Base-by-base conservation (phyloP, 345 rosid genomes). In the Linum trigynum region DNA sequence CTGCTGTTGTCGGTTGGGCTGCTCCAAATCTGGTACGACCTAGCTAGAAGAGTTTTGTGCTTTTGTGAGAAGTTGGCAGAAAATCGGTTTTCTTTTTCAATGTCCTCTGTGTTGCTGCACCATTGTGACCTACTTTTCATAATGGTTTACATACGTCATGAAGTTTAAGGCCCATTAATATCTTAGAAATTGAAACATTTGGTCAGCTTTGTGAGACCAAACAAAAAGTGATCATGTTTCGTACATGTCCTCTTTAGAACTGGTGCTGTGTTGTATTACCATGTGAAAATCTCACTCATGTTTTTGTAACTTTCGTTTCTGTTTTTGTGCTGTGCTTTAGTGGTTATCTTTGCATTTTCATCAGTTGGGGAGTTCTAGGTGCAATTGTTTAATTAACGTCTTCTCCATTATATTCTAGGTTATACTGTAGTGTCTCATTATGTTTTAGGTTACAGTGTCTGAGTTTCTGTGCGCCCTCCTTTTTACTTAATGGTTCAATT, bases 1-100 rank as follows among this genome's bases (percentile, higher is more conserved):
- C 98, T 38, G 90, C 77, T 69, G 74, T 81, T 53, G 80, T 92
- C 59, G 98, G 97, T 50, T 90, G 90, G 98, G 97, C 84, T 69
- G 86, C 96, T 79, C 98, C 98, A 59, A 90, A 86, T 80, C 85
- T 92, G 82, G 98, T 92, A 77, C 78, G 85, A 51, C 7, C 48
- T 36, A 2, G 6, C 50, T 48, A 5, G 45, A 11, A 60, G 42
- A 10, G 10, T 4, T 7, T 50, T 4, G n/a, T 7, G 3, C 8
- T 36, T 15, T 65, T 40, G 56, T 23, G 15, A 11, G n/a, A 7
- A n/a, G 36, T 14, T 8, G 15, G 7, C 50, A 32, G 32, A 23
- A 66, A 11, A 32, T 75, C 63, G 39, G n/a, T 23, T 68, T 57
- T 50, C 71, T 62, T 38, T 40, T 43, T 56, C 43, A 53, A 67